Percentiles rank a stretch among this genome's conserved stretches.
Evolutionary conservation across 2,329 filamentous ascomycete genomes (phyloP).

Genomic region (Hypoxylon sp.): DNA sequence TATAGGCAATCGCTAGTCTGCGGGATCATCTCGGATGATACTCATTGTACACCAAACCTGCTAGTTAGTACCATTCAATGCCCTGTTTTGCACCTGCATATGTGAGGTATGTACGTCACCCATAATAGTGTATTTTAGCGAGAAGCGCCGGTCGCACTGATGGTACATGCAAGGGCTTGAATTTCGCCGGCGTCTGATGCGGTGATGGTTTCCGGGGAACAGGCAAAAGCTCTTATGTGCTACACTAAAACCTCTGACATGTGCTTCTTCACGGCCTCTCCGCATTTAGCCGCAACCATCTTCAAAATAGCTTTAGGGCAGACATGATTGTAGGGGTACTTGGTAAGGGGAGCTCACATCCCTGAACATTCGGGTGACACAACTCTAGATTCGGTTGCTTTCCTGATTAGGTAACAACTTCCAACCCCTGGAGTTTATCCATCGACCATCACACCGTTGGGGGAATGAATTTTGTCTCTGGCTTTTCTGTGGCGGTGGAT

Average conservation of each 20-base stretch:
- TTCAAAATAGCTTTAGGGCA: constrained; percentile 6
- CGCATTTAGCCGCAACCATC: not conserved
- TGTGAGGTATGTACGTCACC: not conserved
- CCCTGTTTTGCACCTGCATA: not conserved
- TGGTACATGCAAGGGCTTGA: not conserved
- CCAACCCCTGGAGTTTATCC: not conserved
- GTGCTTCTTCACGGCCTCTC: constrained; percentile 12
- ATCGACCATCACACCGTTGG: not conserved
- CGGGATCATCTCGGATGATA: constrained; percentile 3
- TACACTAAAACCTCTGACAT: constrained; percentile 3
- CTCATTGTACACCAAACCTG: not conserved
- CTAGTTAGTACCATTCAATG: not conserved
- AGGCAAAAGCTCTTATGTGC: not conserved
- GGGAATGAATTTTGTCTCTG: constrained; percentile 6
- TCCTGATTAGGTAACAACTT: constrained; percentile 14
- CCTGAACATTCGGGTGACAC: constrained; percentile 16
- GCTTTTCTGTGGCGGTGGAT: not conserved
- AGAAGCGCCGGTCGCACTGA: not conserved
- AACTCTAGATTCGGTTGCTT: constrained; percentile 16
- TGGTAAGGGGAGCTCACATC: not conserved
- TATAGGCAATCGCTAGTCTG: not conserved
- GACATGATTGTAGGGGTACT: constrained; percentile 8
- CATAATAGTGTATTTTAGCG: not conserved
- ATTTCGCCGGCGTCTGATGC: not conserved
- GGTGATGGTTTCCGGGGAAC: not conserved